A percentile compares a stretch with the other conserved stretches of the same genome.
phyloP scores from a whole-genome alignment of 2,329 filamentous ascomycete species.

The Penicillium freii region DNA sequence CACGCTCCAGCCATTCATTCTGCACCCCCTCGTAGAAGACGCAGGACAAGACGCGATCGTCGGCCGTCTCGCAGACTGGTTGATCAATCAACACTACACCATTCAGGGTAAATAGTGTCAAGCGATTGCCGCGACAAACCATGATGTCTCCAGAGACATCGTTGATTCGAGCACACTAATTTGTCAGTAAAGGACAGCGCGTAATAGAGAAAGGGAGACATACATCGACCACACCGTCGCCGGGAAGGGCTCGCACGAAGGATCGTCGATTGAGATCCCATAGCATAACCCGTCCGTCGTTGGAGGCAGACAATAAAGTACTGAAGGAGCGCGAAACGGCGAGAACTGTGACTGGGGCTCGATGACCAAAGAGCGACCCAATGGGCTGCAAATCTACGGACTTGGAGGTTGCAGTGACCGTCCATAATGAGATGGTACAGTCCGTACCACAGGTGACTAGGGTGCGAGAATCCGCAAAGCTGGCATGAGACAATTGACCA shows the following conservation, averaged over 20 bases:
- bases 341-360: constrained; percentile 74
- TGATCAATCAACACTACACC: constrained; percentile 79
- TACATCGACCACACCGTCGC: constrained; percentile 52
- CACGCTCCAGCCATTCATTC: constrained; percentile 87
- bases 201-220: not conserved
- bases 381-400: constrained; percentile 74
- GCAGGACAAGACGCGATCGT: constrained; percentile 77
- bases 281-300: constrained; percentile 77
- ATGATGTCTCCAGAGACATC: constrained; percentile 88
- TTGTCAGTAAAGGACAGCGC: not conserved
- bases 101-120: constrained; percentile 83
- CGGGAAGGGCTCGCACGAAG: constrained; percentile 73
- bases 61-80: constrained; percentile 67
- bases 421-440: constrained; percentile 84
- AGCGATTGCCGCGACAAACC: constrained; percentile 71
- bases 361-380: constrained; percentile 86
- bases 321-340: constrained; percentile 86
- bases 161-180: constrained; percentile 78
- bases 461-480: constrained; percentile 85
- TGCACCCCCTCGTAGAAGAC: constrained; percentile 90
- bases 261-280: constrained; percentile 93
- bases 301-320: constrained; percentile 78
- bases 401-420: constrained; percentile 64
- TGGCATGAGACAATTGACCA: constrained; percentile 77
- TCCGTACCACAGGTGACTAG: constrained; percentile 90